phyloP scores from a whole-genome alignment of 1,284 basidiomycete species.

The Ceratobasidium papillatum region DNA sequence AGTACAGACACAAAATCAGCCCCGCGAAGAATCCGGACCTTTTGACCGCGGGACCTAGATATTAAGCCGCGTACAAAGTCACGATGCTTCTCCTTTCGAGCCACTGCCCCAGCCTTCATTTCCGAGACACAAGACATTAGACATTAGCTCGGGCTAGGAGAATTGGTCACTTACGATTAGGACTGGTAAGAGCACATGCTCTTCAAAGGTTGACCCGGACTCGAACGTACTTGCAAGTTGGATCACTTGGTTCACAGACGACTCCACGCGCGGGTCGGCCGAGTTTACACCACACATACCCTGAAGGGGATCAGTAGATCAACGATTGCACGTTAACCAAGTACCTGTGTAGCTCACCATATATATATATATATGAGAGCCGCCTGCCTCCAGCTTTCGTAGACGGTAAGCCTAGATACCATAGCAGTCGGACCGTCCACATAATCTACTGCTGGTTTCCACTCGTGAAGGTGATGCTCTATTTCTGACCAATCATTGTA shows the following conservation, averaged over 20 bases:
- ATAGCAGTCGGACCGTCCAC: background rate
- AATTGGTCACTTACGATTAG: constrained; percentile 3
- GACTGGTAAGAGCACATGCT: background rate
- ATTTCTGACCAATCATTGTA: background rate
- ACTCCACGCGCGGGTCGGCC: constrained; percentile 17
- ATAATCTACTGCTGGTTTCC: background rate
- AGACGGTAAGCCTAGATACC: constrained; percentile 4
- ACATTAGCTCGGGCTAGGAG: background rate
- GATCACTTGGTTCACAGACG: background rate
- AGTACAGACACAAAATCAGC: constrained; percentile 31
- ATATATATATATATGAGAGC: constrained; percentile 32
- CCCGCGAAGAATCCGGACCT: constrained; percentile 3
- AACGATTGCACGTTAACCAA: too few species aligned
- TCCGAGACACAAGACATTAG: background rate
- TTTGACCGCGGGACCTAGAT: background rate
- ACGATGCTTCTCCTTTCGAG: constrained; percentile 27
- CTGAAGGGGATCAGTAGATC: background rate
- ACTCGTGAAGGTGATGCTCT: background rate
- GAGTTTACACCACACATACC: constrained; percentile 14
- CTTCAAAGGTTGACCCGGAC: background rate
- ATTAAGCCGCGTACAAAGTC: constrained; percentile 3
- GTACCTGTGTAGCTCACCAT: background rate
- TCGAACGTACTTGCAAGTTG: background rate
- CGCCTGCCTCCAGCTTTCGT: constrained; percentile 20
- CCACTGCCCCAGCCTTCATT: constrained; percentile 24